Conservation (phyloP, 225 moss, liverwort and hornwort genomes). For the Marchantia polymorpha region DNA sequence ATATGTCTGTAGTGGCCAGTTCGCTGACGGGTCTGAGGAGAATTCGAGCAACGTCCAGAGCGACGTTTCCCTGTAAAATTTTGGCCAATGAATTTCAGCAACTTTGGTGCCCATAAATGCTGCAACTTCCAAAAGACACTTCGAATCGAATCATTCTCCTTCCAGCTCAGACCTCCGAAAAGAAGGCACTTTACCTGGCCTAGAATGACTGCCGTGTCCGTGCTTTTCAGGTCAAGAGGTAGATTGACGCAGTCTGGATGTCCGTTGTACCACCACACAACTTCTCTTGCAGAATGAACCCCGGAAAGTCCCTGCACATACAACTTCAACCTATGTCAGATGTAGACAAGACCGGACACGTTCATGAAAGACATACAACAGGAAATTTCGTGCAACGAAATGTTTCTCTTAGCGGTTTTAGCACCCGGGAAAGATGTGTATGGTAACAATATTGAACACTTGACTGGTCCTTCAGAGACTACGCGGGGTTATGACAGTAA, state of each 20-base stretch:
- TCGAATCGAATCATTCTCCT: background rate
- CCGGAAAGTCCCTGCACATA: constrained; percentile 63
- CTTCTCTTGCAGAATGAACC: constrained; percentile 88
- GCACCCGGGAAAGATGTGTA: no score
- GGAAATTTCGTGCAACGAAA: no score
- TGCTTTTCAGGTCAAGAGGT: constrained; percentile 69
- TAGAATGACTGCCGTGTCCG: constrained; percentile 83
- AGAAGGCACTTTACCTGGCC: constrained; percentile 56
- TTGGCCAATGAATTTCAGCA: background rate
- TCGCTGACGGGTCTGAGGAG: constrained; percentile 68
- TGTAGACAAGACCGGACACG: background rate
- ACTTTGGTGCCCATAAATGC: background rate
- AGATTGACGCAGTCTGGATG: constrained; percentile 79
- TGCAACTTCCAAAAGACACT: background rate
- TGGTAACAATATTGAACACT: no score
- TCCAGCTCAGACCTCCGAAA: background rate
- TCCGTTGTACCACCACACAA: constrained; percentile 99
- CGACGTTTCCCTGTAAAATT: constrained; percentile 77
- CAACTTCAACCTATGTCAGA: background rate
- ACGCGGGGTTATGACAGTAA: no score
- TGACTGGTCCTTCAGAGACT: no score
- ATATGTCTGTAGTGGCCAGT: constrained; percentile 69
- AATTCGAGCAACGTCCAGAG: constrained; percentile 88
- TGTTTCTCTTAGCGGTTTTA: no score
- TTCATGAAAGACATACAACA: no score